These are phyloP conservation scores for Hsuehochloa calcarea DNA, from an alignment of 176 grass and related monocot species.

Conservation along the genomic window DNA sequence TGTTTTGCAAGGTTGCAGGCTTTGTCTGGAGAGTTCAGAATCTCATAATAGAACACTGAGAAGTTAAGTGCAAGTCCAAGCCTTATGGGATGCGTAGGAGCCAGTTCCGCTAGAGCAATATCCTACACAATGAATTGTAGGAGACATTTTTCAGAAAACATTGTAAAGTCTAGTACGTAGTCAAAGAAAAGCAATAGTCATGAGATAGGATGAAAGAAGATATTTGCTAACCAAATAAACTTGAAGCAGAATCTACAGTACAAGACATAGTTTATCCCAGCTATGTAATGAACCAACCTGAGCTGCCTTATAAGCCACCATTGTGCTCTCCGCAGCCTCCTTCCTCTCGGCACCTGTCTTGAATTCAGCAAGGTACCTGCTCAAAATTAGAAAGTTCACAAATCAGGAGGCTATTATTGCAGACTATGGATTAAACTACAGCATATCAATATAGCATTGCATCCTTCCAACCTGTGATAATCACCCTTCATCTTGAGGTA, in stretches of 20 bases:
- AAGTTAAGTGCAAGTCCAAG: slow-evolving; percentile 87
- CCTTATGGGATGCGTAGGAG: slow-evolving; percentile 86
- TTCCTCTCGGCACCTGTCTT: slow-evolving; percentile 67
- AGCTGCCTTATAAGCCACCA: slow-evolving; percentile 74
- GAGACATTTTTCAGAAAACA: neutral
- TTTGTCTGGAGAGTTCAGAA: slow-evolving; percentile 82
- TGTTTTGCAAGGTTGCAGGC: slow-evolving; percentile 88
- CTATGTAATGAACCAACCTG: slow-evolving; percentile 53
- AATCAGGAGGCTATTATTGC: slow-evolving; percentile 7
- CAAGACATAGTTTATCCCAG: neutral
- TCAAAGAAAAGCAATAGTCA: neutral
- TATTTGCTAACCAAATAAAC: neutral
- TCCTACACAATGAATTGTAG: slow-evolving; percentile 45
- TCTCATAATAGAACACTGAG: slow-evolving; percentile 93
- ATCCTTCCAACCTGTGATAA: slow-evolving; percentile 70
- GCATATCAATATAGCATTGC: neutral
- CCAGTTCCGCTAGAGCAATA: slow-evolving; percentile 72
- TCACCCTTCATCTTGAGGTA: slow-evolving; percentile 98
- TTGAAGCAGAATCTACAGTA: neutral
- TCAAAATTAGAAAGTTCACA: neutral
- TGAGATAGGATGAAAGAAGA: neutral
- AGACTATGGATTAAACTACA: neutral
- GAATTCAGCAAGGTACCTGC: slow-evolving; percentile 89
- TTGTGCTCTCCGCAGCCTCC: slow-evolving; percentile 76
- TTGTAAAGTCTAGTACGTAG: neutral